A percentile compares a stretch with the other conserved stretches of the same genome.
Evolutionary conservation across 352 stramenopile species (phyloP).

Genomic region (Vaucheria bursata): DNA sequence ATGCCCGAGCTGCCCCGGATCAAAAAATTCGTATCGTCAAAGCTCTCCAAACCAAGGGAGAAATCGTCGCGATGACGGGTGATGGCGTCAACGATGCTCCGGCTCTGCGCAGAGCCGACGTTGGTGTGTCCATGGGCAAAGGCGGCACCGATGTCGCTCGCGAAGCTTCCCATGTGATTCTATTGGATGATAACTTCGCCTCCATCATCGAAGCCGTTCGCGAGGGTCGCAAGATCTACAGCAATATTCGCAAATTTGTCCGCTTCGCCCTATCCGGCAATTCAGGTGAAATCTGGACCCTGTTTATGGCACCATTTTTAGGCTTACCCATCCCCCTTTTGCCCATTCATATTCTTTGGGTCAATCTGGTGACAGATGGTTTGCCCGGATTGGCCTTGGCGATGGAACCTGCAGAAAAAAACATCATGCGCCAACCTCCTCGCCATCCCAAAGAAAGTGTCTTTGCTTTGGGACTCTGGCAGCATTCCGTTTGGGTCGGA

Average conservation of each 20-base stretch:
- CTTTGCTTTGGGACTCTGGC: no score
- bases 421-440: conserved; percentile 61
- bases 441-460: no score
- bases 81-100: conserved; percentile 88
- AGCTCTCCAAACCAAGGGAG: conserved; percentile 29
- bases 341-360: conserved; percentile 86
- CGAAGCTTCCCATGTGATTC: conserved; percentile 87
- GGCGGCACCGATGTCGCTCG: conserved; percentile 91
- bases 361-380: conserved; percentile 95
- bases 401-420: conserved; percentile 75
- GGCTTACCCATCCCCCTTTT: conserved; percentile 72
- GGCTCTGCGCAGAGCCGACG: conserved; percentile 76
- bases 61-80: conserved; percentile 66
- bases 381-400: conserved; percentile 81
- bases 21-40: conserved; percentile 55
- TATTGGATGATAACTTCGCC: conserved; percentile 91
- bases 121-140: conserved; percentile 90
- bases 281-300: conserved; percentile 71
- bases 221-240: conserved; percentile 86
- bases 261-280: conserved; percentile 91
- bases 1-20: conserved; percentile 44
- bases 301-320: conserved; percentile 71
- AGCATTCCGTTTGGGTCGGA: no score
- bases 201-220: conserved; percentile 85
- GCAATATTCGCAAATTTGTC: conserved; percentile 86